Evolutionary conservation across 495 filamentous ascomycete genomes (phyloP).

Genomic region (Achaetomiella virescens): DNA sequence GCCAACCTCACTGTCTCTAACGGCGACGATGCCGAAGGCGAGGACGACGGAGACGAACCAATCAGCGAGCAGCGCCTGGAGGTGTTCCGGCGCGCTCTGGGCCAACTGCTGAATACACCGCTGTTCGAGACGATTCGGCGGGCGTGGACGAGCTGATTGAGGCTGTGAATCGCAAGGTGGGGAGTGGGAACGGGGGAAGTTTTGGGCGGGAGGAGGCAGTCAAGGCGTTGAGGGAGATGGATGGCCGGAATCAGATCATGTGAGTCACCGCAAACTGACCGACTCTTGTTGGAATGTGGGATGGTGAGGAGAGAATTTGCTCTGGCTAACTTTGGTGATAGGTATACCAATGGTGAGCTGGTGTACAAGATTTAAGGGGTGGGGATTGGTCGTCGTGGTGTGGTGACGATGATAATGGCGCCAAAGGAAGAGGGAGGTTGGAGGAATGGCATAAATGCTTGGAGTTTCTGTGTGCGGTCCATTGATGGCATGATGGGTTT

Average conservation of each 20-base stretch:
- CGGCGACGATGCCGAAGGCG: slow-evolving; percentile 11
- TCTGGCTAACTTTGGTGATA: slow-evolving; percentile 29
- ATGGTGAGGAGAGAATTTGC: too few species aligned
- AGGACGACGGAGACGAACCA: slow-evolving; percentile 29
- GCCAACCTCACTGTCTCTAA: slow-evolving; percentile 31
- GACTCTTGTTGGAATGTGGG: neutral
- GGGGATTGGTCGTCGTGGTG: neutral
- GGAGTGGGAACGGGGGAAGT: slow-evolving; percentile 32
- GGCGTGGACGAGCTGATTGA: slow-evolving; percentile 67
- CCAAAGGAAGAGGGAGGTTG: too few species aligned
- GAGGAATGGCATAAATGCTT: neutral
- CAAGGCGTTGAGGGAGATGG: slow-evolving; percentile 70
- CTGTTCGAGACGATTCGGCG: slow-evolving; percentile 79
- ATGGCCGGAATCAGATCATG: slow-evolving; percentile 85
- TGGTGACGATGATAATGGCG: too few species aligned
- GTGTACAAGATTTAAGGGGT: slow-evolving; percentile 40
- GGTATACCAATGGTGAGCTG: slow-evolving; percentile 42
- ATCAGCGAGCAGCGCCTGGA: slow-evolving; percentile 60
- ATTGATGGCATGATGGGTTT: neutral
- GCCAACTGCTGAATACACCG: slow-evolving; percentile 67
- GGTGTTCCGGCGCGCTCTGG: slow-evolving; percentile 72
- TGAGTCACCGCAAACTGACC: slow-evolving; percentile 45
- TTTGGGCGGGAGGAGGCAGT: slow-evolving; percentile 71
- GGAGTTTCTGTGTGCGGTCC: neutral
- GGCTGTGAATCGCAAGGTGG: slow-evolving; percentile 68